Conservation (phyloP, 1,139 yeast genomes). For the Geotrichum histeridarum region DNA sequence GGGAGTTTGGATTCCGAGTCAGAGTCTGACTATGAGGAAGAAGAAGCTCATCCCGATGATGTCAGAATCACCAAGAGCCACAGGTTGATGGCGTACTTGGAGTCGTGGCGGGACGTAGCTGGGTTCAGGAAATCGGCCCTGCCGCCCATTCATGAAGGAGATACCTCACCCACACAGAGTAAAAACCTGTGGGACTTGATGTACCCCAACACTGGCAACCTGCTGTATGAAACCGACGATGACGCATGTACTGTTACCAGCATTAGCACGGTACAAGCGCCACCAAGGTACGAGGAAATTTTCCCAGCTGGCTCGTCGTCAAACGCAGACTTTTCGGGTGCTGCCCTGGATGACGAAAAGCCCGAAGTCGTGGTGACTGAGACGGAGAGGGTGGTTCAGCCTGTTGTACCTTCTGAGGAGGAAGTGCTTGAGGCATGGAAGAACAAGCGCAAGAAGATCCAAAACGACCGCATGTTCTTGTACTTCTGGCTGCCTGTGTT, state of each 20-base stretch:
- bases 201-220: slow-evolving; percentile 17
- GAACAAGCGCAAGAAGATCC: slow-evolving; percentile 49
- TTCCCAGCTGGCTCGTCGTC: slow-evolving; percentile 57
- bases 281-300: slow-evolving; percentile 74
- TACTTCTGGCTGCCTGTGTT: slow-evolving; percentile 60
- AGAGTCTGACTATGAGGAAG: slow-evolving; percentile 35
- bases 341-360: slow-evolving; percentile 26
- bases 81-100: not conserved
- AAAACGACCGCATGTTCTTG: slow-evolving; percentile 75
- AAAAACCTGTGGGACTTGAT: slow-evolving; percentile 12
- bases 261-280: slow-evolving; percentile 22
- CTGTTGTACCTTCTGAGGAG: slow-evolving; percentile 25
- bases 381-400: slow-evolving; percentile 20
- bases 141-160: not conserved
- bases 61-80: not conserved
- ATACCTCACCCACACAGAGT: not conserved
- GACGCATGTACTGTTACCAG: not conserved
- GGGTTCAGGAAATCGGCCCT: not conserved
- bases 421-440: slow-evolving; percentile 29
- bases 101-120: slow-evolving; percentile 10
- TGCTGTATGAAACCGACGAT: not conserved
- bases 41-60: not conserved
- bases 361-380: slow-evolving; percentile 19
- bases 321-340: slow-evolving; percentile 39
- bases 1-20: not conserved